These are phyloP conservation scores for Zygotorulaspora florentina DNA, from an alignment of 805 yeast species.

Conservation along the genomic window DNA sequence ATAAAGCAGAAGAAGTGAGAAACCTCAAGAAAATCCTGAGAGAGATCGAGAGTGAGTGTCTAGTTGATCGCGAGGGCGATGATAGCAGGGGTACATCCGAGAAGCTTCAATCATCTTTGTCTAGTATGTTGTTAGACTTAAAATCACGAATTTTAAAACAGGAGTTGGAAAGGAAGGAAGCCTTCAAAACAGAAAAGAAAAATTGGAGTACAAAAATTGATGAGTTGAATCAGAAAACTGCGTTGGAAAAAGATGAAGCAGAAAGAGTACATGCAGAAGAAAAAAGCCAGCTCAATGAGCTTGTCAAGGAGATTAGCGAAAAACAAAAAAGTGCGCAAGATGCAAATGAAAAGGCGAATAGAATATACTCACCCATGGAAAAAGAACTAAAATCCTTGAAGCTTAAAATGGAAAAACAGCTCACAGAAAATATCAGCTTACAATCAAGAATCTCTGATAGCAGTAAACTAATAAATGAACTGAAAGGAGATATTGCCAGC, in stretches of 20 bases:
- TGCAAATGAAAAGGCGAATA: constrained; percentile 1
- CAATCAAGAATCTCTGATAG: background rate
- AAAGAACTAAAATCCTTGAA: background rate
- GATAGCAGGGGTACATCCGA: background rate
- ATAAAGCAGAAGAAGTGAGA: background rate
- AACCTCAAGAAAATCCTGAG: background rate
- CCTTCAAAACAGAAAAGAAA: background rate
- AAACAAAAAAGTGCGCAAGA: background rate
- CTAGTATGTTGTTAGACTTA: background rate
- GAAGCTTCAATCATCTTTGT: background rate
- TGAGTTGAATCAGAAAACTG: constrained; percentile 5
- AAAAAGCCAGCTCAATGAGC: constrained; percentile 3
- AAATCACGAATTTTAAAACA: background rate
- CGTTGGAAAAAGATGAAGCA: constrained; percentile 8
- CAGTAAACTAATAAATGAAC: background rate
- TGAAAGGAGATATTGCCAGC: background rate
- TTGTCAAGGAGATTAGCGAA: background rate
- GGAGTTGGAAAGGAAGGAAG: background rate
- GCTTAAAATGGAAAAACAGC: background rate
- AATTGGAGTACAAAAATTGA: background rate
- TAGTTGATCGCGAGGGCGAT: background rate
- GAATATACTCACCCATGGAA: background rate
- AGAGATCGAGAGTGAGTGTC: background rate
- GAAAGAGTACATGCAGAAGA: constrained; percentile 4
- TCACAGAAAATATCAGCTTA: background rate